phyloP scores from a whole-genome alignment of 2,329 filamentous ascomycete genomes.

The Herpotrichia juniperi region DNA sequence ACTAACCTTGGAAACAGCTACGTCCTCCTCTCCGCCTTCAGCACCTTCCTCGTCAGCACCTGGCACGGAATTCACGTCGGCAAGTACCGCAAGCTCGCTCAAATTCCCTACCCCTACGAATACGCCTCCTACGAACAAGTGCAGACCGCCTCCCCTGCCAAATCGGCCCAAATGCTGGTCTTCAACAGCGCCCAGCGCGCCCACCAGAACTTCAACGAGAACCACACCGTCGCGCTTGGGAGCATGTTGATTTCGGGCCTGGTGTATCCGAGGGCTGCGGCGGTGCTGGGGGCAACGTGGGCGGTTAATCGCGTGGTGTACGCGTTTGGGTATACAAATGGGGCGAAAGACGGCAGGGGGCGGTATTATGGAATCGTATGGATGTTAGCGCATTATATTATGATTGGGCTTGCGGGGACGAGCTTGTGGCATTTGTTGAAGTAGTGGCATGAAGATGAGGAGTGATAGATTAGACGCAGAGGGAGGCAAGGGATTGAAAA shows the following conservation, averaged over 20 bases:
- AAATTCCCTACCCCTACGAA: constrained; percentile 63
- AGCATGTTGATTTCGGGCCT: constrained; percentile 61
- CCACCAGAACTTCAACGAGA: constrained; percentile 66
- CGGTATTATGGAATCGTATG: constrained; percentile 47
- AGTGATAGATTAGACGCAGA: no score
- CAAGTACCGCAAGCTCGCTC: constrained; percentile 57
- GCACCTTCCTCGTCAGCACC: constrained; percentile 59
- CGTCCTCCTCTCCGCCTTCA: constrained; percentile 60
- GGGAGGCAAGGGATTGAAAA: no score
- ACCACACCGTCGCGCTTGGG: constrained; percentile 58
- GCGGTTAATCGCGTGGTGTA: constrained; percentile 57
- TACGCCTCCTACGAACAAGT: constrained; percentile 64
- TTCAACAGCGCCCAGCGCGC: constrained; percentile 52
- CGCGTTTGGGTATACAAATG: constrained; percentile 53
- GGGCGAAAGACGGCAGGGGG: constrained; percentile 50
- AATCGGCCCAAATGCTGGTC: constrained; percentile 50
- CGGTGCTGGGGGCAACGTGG: constrained; percentile 58
- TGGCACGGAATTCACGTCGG: constrained; percentile 58
- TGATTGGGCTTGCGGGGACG: constrained; percentile 35
- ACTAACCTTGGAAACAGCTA: no score
- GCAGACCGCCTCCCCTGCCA: constrained; percentile 44
- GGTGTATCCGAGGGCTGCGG: constrained; percentile 56
- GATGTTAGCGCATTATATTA: constrained; percentile 37
- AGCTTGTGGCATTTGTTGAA: constrained; percentile 2
- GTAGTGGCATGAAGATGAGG: neutral